Base-by-base conservation (phyloP, 2,329 filamentous ascomycete species). In the Phialocephala subalpina region DNA sequence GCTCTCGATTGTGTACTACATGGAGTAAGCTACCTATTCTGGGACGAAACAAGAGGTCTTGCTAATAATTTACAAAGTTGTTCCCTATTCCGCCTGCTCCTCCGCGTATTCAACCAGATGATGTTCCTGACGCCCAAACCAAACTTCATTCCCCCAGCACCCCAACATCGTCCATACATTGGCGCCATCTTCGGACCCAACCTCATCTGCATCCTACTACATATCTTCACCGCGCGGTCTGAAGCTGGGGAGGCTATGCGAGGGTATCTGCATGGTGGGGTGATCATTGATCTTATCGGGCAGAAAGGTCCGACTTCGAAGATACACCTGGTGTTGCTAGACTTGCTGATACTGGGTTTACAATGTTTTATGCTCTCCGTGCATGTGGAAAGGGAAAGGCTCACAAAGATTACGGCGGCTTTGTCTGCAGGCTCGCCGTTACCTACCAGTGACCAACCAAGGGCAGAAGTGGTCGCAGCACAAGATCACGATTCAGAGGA, bases 201-300 rank as follows among this genome's bases (percentile, higher is more conserved):
- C 74, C 62, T 85, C 11, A 73, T 90, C 59, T 91, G 88, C 78
- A 83, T 90, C 62, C 77, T 90, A 3, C 77, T 87, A 49, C 89
- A 91, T 73, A 73, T 88, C 3, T 79, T 89, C 40, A 80, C 81
- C n/a, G 77, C 84, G 8, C 78, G 87, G 0, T 84, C 87, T 0
- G 77, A 79, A 25, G 87, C 86, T n/a, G 82, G 83, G 66, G 89
- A 91, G 72, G 82, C 85, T 42, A 83, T 87, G 66, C 81, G 87
- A 60, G 89, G 88, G 27, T 91, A 91, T 73, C 82, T 90, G 27
- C 89, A 91, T 68, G 89, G 89, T 27, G 89, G 89, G 38, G 80
- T 91, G 59, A 81, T 91, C 27, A 84, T 91, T 71, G 89, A 92
- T 73, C 89, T 92, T 70, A 82, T 92, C 70, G 89, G 89, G 16